Percentiles rank a stretch among this genome's conserved stretches.
Conservation (phyloP, 2,329 filamentous ascomycete species). For the Neospermospora avenae region DNA sequence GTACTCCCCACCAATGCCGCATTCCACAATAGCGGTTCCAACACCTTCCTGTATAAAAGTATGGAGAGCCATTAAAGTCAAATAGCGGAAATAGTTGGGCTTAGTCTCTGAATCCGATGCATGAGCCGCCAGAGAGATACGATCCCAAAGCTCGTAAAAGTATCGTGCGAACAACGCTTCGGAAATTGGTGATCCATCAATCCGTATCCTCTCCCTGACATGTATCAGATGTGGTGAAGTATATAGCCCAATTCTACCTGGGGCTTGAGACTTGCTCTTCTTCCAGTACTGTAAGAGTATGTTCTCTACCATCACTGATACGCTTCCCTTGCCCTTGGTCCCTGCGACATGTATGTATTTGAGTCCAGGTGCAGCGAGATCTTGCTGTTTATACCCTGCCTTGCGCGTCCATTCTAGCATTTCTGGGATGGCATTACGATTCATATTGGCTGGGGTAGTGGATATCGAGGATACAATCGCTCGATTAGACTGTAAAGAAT, state of each 20-base stretch:
- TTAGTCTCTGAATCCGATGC: slow-evolving; percentile 43
- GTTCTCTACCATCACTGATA: slow-evolving; percentile 64
- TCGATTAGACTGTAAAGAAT: slow-evolving; percentile 31
- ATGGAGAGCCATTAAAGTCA: slow-evolving; percentile 87
- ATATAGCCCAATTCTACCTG: slow-evolving; percentile 54
- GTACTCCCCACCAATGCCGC: slow-evolving; percentile 90
- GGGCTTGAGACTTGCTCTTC: slow-evolving; percentile 3
- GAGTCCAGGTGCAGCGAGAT: slow-evolving; percentile 25
- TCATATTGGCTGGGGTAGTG: slow-evolving; percentile 18
- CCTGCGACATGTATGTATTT: slow-evolving; percentile 28
- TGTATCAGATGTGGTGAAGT: slow-evolving; percentile 67
- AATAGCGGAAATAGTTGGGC: slow-evolving; percentile 87
- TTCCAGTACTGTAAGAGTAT: slow-evolving; percentile 54
- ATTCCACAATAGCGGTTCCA: slow-evolving; percentile 79
- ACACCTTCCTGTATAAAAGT: slow-evolving; percentile 75
- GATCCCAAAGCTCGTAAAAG: slow-evolving; percentile 67
- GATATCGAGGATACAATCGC: slow-evolving; percentile 23
- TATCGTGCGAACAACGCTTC: slow-evolving; percentile 58
- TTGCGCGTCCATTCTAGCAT: slow-evolving; percentile 34
- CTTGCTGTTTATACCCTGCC: slow-evolving; percentile 27
- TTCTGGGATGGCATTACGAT: slow-evolving; percentile 33
- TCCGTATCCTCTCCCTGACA: slow-evolving; percentile 65
- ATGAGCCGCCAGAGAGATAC: slow-evolving; percentile 37
- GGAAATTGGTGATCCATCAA: slow-evolving; percentile 56
- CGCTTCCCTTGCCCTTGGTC: slow-evolving; percentile 48